Conservation (phyloP, 768 basidiomycete species). For the Amanita jacksonii region DNA sequence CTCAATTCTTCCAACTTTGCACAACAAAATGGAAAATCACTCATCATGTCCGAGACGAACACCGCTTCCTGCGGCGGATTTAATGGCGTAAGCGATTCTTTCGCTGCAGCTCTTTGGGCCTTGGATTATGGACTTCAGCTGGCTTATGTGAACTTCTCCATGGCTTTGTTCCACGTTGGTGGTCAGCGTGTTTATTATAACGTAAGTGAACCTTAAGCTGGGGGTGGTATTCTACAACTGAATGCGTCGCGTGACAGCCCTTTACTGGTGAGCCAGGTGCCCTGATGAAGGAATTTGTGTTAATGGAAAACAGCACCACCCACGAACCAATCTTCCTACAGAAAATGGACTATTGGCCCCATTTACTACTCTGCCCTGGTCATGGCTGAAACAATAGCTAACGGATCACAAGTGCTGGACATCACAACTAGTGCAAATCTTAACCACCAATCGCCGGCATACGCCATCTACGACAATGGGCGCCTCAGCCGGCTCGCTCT, state of each 20-base stretch:
- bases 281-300: not conserved
- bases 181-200: slow-evolving; percentile 61
- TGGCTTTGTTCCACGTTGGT: slow-evolving; percentile 45
- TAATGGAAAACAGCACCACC: slow-evolving; percentile 29
- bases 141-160: slow-evolving; percentile 45
- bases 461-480: slow-evolving; percentile 67
- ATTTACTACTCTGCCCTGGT: slow-evolving; percentile 67
- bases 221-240: not conserved
- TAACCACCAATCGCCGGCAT: slow-evolving; percentile 43
- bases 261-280: slow-evolving; percentile 33
- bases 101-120: slow-evolving; percentile 56
- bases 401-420: slow-evolving; percentile 55
- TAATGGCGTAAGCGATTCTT: slow-evolving; percentile 50
- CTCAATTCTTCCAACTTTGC: slow-evolving; percentile 38
- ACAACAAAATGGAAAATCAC: slow-evolving; percentile 29
- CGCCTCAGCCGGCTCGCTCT: slow-evolving; percentile 50
- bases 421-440: slow-evolving; percentile 19
- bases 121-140: slow-evolving; percentile 52
- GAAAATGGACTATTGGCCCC: slow-evolving; percentile 69
- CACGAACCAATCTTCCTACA: slow-evolving; percentile 47
- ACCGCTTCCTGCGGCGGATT: slow-evolving; percentile 65
- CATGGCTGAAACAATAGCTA: slow-evolving; percentile 62
- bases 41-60: slow-evolving; percentile 67
- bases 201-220: slow-evolving; percentile 25
- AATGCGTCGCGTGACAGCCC: slow-evolving; percentile 22